Conservation (phyloP, 1,284 basidiomycete genomes). For the Pseudozyma sp. region DNA sequence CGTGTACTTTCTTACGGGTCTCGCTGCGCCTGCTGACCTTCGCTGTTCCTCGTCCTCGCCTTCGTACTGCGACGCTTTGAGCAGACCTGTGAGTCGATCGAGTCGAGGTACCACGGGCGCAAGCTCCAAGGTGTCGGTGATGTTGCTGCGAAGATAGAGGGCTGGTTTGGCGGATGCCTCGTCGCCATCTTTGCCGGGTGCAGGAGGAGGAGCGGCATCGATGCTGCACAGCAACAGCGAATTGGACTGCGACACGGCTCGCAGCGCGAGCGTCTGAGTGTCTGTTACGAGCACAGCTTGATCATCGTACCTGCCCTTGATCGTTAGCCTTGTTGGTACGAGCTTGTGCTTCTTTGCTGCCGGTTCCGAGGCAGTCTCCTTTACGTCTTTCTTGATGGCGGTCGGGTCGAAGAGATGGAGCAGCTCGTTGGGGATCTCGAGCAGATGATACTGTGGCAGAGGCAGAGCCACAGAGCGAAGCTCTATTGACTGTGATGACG, state of each 20-base stretch:
- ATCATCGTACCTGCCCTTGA: conserved; percentile 62
- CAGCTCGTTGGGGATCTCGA: conserved; percentile 56
- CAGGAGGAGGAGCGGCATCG: conserved; percentile 8
- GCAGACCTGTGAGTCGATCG: conserved; percentile 52
- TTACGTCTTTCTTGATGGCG: conserved; percentile 10
- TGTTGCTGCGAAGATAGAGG: conserved; percentile 52
- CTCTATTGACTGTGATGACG: conserved; percentile 29
- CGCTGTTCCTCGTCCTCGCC: conserved; percentile 48
- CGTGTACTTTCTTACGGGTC: conserved; percentile 52
- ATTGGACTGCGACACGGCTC: conserved; percentile 63
- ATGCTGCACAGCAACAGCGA: conserved; percentile 59
- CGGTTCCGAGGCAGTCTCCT: conserved; percentile 11
- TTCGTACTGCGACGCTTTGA: conserved; percentile 51
- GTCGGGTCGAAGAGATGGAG: conserved; percentile 38
- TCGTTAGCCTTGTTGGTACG: conserved; percentile 38
- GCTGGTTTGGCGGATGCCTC: conserved; percentile 14
- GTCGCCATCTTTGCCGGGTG: not conserved
- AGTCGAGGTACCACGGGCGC: conserved; percentile 55
- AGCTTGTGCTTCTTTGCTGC: conserved; percentile 34
- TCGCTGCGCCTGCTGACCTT: conserved; percentile 1
- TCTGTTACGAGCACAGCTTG: conserved; percentile 63
- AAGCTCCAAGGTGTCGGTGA: conserved; percentile 58
- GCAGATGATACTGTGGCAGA: conserved; percentile 40
- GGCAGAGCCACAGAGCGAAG: conserved; percentile 32
- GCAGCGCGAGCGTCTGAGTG: conserved; percentile 56